Evolutionary conservation across 2,329 filamentous ascomycete species (phyloP), one percentile per base, ranked within the genome.

Genomic region (Talaromyces sp.): DNA sequence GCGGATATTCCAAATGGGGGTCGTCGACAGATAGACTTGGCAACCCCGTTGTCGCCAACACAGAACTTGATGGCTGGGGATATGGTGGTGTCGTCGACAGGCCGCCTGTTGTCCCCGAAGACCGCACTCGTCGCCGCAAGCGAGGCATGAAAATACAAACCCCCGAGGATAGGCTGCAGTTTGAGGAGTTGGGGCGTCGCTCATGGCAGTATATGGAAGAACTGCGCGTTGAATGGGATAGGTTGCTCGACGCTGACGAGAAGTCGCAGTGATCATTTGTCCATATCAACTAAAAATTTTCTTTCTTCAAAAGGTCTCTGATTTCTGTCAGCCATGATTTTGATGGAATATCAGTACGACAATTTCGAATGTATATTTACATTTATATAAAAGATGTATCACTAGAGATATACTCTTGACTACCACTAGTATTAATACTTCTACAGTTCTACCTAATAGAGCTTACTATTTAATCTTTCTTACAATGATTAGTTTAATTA

Each of bases 1-100:
- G 80, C 52, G 82, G 81, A 64, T 49, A 33, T 25, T 83, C 75
- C 57, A 98, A 98, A 78, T 98, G 93, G 93, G 93, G 93, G 2
- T 90, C 89, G 32, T 84, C 85, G n/a, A 84, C 83, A 9, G 83
- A 88, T 65, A 73, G 83, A 11, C 73, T 77, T 59, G 87, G 88
- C 0, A 77, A 81, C 22, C 82, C 84, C 62, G 78, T 82, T 44
- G 85, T 91, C 5, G 89, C 88, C 75, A 85, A 86, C 69, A 96
- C 92, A 1, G 91, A 96, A 74, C 88, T 96, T 3, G 87, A 91
- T 51, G 91, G 92, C 8, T 97, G 93, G 92, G 93, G 92, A 0
- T 81, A 80, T 71, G 81, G 82, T 52, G 85, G 85, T 2, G 78
- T 77, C 33, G 72, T 84, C 32, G 75, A 80, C 0, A 52, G 55